Base-by-base conservation (phyloP, 345 rosid genomes). In the Eutrema heterophyllum region DNA sequence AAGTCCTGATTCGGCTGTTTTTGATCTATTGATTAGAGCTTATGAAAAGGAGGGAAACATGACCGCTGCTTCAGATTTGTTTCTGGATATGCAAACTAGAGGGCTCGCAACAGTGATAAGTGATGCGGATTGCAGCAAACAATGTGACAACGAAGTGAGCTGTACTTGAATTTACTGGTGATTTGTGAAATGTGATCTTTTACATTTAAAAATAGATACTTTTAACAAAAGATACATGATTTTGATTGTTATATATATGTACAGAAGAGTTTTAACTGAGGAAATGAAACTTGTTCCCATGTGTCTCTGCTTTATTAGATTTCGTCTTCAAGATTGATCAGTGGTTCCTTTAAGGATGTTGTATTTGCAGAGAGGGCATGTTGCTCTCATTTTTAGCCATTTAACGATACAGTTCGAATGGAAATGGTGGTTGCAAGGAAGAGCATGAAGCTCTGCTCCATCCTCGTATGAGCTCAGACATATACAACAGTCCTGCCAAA, bases 331-430 rank as follows among this genome's bases (percentile, higher is more conserved):
- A 58, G 84, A 85, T 67, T 84, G 84, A 32, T 95, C 96, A 51
- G 71, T 87, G n/a, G 70, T 38, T 76, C 96, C 97, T 83, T 88
- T 90, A 78, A 95, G 90, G 61, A 95, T 92, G 73, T 95, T 85
- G 86, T 81, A 90, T 79, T 95, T 95, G 90, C 99, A 95, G 79
- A 95, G 97, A 54, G 97, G 97, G 61, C 98, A 95, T 16, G 98
- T 95, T 16, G 97, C 97, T 71, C 89, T 90, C 93, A 90, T 95
- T 88, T 88, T 95, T 5, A 95, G 96, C 98, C 99, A 95, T 82
- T 88, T 95, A 72, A 81, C 91, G 0, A 95, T 92, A 81, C 99
- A 95, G 2, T 81, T 70, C 0, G 89, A 78, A 76, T 95, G 97
- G 72, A 92, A 95, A 83, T 90, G 99, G 74, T 95, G 99, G 84